phyloP scores from a whole-genome alignment of 495 filamentous ascomycete species.

The Aspergillus haitiensis region DNA sequence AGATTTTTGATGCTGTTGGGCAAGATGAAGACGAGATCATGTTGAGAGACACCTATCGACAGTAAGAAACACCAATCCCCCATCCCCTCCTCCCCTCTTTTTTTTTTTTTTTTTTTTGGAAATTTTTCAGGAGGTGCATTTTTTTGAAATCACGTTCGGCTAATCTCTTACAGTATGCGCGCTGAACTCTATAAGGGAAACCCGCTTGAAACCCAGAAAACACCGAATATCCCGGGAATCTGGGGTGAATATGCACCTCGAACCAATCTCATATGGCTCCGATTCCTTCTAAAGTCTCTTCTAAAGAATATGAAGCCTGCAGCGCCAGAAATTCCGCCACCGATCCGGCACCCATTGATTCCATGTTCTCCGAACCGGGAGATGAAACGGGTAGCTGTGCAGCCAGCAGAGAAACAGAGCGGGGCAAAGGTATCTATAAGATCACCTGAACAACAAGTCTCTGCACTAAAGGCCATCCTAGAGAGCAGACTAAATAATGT shows the following conservation, averaged over 20 bases:
- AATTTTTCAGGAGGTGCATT: too few relatives aligned
- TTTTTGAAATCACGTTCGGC: too few relatives aligned
- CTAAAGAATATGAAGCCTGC: conserved; percentile 42
- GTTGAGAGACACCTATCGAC: conserved; percentile 44
- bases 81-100: too few relatives aligned
- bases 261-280: conserved; percentile 54
- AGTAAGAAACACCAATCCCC: conserved; percentile 28
- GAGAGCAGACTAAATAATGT: conserved; percentile 36
- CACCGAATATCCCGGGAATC: conserved; percentile 37
- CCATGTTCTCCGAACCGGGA: conserved; percentile 40
- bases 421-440: background rate
- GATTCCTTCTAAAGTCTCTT: conserved; percentile 49
- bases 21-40: conserved; percentile 46
- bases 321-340: conserved; percentile 19
- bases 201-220: conserved; percentile 33
- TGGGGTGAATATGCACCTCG: conserved; percentile 49
- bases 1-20: conserved; percentile 48
- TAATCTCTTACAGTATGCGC: conserved; percentile 39
- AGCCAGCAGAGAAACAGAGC: too few relatives aligned
- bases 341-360: conserved; percentile 36
- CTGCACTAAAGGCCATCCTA: conserved; percentile 33
- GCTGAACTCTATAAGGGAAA: conserved; percentile 40
- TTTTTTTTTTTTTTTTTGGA: too few relatives aligned
- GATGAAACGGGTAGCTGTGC: conserved; percentile 11
- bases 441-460: conserved; percentile 22